Conservation (phyloP, 1,284 basidiomycete species). For the Fomes fomentarius region DNA sequence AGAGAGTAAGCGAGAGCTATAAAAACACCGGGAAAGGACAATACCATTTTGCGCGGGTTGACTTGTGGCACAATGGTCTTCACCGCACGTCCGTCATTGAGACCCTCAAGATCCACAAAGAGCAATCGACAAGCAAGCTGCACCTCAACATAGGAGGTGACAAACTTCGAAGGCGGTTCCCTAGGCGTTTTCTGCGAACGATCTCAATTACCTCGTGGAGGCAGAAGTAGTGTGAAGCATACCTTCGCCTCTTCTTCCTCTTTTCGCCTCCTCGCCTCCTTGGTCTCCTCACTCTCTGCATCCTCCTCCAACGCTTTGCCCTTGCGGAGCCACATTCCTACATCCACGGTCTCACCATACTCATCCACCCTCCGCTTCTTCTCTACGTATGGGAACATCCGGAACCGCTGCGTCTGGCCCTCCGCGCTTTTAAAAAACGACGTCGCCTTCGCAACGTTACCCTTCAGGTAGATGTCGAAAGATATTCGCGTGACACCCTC, state of each 20-base stretch:
- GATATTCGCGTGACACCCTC: constrained; percentile 78
- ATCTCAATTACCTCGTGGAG: constrained; percentile 8
- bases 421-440: constrained; percentile 83
- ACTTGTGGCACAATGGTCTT: constrained; percentile 97
- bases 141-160: constrained; percentile 75
- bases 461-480: constrained; percentile 97
- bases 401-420: constrained; percentile 75
- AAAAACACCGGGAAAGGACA: not conserved
- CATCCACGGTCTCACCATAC: constrained; percentile 95
- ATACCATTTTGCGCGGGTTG: constrained; percentile 89
- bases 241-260: constrained; percentile 87
- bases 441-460: constrained; percentile 82
- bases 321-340: constrained; percentile 91
- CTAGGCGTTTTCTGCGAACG: constrained; percentile 61
- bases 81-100: constrained; percentile 95
- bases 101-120: constrained; percentile 94
- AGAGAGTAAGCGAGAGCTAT: not conserved
- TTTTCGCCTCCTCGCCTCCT: constrained; percentile 71
- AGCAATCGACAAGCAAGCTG: constrained; percentile 84
- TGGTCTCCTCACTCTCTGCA: constrained; percentile 79
- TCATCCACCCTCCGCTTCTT: constrained; percentile 91
- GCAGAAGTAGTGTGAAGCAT: constrained; percentile 12
- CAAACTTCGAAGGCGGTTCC: constrained; percentile 92
- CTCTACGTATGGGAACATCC: constrained; percentile 98
- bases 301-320: constrained; percentile 89